phyloP scores from a whole-genome alignment of 495 filamentous ascomycete species.

The Aspergillus ellipticus region DNA sequence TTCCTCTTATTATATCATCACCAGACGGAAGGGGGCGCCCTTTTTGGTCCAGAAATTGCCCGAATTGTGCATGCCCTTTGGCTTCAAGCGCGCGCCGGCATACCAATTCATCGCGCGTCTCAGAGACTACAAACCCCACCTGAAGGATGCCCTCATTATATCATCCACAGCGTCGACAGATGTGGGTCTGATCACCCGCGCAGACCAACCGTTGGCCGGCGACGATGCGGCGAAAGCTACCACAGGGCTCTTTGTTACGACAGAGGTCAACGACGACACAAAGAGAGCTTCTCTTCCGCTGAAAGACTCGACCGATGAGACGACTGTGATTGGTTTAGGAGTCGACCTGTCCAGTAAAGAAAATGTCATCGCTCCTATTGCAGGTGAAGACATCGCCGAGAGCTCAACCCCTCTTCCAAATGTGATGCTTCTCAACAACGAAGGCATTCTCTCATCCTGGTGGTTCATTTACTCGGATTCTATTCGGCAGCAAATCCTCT shows the following conservation, averaged over 20 bases:
- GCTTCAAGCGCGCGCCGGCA: constrained; percentile 59
- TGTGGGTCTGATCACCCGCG: constrained; percentile 71
- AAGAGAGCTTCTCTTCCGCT: constrained; percentile 74
- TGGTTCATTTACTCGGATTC: constrained; percentile 89
- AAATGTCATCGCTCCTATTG: constrained; percentile 72
- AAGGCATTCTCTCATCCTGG: constrained; percentile 82
- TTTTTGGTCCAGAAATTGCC: constrained; percentile 70
- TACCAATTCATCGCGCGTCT: constrained; percentile 74
- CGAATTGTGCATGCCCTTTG: constrained; percentile 68
- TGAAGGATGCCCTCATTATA: constrained; percentile 77
- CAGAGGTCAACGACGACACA: constrained; percentile 70
- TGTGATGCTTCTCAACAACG: constrained; percentile 81
- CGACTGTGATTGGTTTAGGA: constrained; percentile 73
- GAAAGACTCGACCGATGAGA: constrained; percentile 66
- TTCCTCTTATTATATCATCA: constrained; percentile 73
- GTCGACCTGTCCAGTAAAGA: constrained; percentile 81
- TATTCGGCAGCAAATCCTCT: constrained; percentile 66
- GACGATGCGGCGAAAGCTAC: constrained; percentile 57
- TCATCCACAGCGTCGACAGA: constrained; percentile 75
- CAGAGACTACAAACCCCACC: constrained; percentile 69
- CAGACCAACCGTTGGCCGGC: constrained; percentile 59
- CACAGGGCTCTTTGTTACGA: constrained; percentile 66
- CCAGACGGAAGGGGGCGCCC: constrained; percentile 50
- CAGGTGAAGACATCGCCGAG: constrained; percentile 68
- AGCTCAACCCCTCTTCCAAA: constrained; percentile 81